Conservation (phyloP, 2,329 filamentous ascomycete species). For the Epichloe scottii region DNA sequence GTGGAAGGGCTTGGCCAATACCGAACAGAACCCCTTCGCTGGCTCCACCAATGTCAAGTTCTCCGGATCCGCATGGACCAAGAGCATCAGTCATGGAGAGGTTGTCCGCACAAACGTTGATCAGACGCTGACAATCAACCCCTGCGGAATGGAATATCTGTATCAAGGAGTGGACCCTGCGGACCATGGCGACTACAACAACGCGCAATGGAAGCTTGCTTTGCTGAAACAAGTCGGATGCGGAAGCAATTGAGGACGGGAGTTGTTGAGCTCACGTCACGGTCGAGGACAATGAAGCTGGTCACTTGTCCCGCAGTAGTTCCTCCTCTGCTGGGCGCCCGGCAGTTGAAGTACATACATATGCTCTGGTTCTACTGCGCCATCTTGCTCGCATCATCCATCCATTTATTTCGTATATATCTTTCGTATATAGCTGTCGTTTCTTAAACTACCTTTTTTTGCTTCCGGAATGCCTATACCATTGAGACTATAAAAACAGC, state of each 20-base stretch:
- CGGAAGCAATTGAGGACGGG: background rate
- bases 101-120: slow-evolving; percentile 42
- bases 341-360: too few relatives aligned
- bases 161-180: slow-evolving; percentile 43
- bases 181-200: slow-evolving; percentile 30
- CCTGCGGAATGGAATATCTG: slow-evolving; percentile 52
- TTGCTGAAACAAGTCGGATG: background rate
- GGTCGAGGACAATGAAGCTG: too few relatives aligned
- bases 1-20: slow-evolving; percentile 46
- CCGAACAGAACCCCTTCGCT: slow-evolving; percentile 49
- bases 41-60: slow-evolving; percentile 42
- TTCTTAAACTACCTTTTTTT: background rate
- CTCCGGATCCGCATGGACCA: slow-evolving; percentile 44
- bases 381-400: background rate
- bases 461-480: too few relatives aligned
- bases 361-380: too few relatives aligned
- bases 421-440: background rate
- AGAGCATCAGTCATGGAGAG: slow-evolving; percentile 56
- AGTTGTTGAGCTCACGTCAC: too few relatives aligned
- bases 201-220: background rate
- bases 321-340: too few relatives aligned
- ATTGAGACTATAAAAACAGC: too few relatives aligned
- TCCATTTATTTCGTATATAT: background rate
- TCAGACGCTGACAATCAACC: slow-evolving; percentile 49
- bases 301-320: too few relatives aligned